Percentiles rank a stretch among this genome's conserved stretches.
Conservation (phyloP, 2,329 filamentous ascomycete species). For the Nemania sp. region DNA sequence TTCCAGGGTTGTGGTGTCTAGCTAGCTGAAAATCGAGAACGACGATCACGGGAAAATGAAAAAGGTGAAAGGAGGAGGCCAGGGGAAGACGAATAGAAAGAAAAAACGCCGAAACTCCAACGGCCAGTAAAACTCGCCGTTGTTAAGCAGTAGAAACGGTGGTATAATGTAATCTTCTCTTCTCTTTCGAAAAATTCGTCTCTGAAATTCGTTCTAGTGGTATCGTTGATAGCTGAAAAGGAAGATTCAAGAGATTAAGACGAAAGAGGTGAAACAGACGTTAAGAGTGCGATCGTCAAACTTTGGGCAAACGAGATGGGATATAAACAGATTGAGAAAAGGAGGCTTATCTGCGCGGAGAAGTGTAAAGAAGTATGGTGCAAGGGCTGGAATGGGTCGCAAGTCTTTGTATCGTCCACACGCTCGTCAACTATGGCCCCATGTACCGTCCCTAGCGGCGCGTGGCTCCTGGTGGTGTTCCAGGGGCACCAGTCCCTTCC, state of each 20-base stretch:
- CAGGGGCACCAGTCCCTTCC: slow-evolving; percentile 55
- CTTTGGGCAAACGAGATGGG: slow-evolving; percentile 14
- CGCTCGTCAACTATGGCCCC: slow-evolving; percentile 31
- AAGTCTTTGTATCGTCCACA: slow-evolving; percentile 12
- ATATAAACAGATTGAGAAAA: slow-evolving; percentile 21
- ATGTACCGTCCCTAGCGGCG: slow-evolving; percentile 43
- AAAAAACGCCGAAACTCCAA: slow-evolving; percentile 24
- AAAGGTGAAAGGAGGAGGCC: background rate
- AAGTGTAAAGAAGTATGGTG: slow-evolving; percentile 8
- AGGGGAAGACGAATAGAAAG: slow-evolving; percentile 2
- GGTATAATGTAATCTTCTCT: slow-evolving; percentile 31
- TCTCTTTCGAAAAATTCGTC: slow-evolving; percentile 29
- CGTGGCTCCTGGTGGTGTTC: slow-evolving; percentile 41
- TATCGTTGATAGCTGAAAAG: slow-evolving; percentile 39
- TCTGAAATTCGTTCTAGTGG: slow-evolving; percentile 39
- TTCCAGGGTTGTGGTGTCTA: slow-evolving; percentile 28
- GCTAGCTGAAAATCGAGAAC: slow-evolving; percentile 28
- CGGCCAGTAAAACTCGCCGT: slow-evolving; percentile 14
- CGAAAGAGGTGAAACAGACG: slow-evolving; percentile 27
- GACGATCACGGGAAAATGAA: slow-evolving; percentile 2
- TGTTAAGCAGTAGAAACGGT: slow-evolving; percentile 16
- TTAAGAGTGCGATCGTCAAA: slow-evolving; percentile 13
- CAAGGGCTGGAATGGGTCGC: background rate
- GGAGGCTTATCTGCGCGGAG: background rate
- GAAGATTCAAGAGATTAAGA: slow-evolving; percentile 26